These are phyloP conservation scores for Neurospora hispaniola DNA, from an alignment of 495 filamentous ascomycete genomes.

Conservation along the genomic window DNA sequence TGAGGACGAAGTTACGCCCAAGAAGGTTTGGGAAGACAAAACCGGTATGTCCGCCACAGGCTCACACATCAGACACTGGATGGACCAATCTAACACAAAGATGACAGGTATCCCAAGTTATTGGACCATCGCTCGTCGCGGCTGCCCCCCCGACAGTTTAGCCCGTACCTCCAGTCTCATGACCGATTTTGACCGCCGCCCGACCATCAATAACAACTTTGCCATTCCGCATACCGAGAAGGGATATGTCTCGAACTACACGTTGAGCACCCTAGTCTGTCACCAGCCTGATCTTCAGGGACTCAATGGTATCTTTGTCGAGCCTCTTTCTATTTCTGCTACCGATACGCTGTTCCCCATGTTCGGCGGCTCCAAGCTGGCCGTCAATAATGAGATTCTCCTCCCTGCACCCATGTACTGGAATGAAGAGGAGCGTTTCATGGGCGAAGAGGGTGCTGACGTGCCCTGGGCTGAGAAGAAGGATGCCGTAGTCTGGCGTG, in stretches of 20 bases:
- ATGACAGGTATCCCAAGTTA: conserved; percentile 35
- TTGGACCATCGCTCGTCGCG: conserved; percentile 50
- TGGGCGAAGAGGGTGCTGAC: conserved; percentile 39
- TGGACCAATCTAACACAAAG: conserved; percentile 10
- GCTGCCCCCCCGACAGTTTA: conserved; percentile 50
- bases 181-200: conserved; percentile 27
- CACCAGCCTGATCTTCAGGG: conserved; percentile 46
- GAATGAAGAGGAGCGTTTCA: conserved; percentile 58
- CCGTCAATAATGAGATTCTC: conserved; percentile 71
- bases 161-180: conserved; percentile 39
- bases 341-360: conserved; percentile 53
- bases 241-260: conserved; percentile 57
- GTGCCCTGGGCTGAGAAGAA: conserved; percentile 47
- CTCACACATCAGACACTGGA: neutral
- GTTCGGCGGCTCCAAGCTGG: conserved; percentile 67
- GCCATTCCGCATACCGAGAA: conserved; percentile 33
- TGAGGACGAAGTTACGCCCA: conserved; percentile 13
- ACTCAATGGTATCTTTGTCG: conserved; percentile 61
- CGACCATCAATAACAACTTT: conserved; percentile 30
- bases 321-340: conserved; percentile 47
- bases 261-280: conserved; percentile 55
- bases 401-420: conserved; percentile 72
- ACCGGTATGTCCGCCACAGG: conserved; percentile 19
- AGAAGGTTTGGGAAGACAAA: conserved; percentile 33
- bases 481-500: conserved; percentile 54